Evolutionary conservation across 2,329 filamentous ascomycete species (phyloP), one percentile per base, ranked within the genome.

Genomic region (Arthrinium phaeospermum): DNA sequence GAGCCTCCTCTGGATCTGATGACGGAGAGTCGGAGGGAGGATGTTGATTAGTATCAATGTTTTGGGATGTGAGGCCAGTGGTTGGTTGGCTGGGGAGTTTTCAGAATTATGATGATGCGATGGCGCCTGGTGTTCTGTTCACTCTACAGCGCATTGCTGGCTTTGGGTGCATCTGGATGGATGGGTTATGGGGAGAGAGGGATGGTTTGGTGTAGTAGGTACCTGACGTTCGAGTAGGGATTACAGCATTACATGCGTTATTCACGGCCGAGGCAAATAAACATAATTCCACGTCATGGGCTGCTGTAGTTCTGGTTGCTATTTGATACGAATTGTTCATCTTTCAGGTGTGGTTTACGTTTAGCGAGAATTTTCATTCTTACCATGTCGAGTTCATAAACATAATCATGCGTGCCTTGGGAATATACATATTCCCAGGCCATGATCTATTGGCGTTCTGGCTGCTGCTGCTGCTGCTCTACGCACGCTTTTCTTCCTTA

Each of bases 21-120:
- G 45, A 72, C 75, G n/a, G 78, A 78, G 74, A 76, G 69, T 22
- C 73, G 72, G 22, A 71, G 57, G 27, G 74, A 71, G 8, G 72
- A 71, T 69, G 72, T 76, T 69, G 75, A 76, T 61, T 74, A 53
- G 51, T 72, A n/a, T 34, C 57, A 68, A 53, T 73, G 68, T 68
- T 71, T 68, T 69, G 37, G 24, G 24, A 41, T 41, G 37, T 64
- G 14, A 61, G 10, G 3, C 12, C 19, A 3, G n/a, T 34, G 3
- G 57, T 34, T 14, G 16, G 16, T 37, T n/a, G 30, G 6, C 22
- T 13, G 19, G n/a, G 27, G n/a, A 49, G 46, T 8, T 30, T 64
- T 64, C 30, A 64, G 57, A 34, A 41, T 37, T n/a, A 41, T 22
- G 57, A 41, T 22, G 57, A n/a, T 41, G 57, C 57, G 34, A 64